phyloP scores from a whole-genome alignment of 2,329 filamentous ascomycete species.

The Aschersonia sp. region DNA sequence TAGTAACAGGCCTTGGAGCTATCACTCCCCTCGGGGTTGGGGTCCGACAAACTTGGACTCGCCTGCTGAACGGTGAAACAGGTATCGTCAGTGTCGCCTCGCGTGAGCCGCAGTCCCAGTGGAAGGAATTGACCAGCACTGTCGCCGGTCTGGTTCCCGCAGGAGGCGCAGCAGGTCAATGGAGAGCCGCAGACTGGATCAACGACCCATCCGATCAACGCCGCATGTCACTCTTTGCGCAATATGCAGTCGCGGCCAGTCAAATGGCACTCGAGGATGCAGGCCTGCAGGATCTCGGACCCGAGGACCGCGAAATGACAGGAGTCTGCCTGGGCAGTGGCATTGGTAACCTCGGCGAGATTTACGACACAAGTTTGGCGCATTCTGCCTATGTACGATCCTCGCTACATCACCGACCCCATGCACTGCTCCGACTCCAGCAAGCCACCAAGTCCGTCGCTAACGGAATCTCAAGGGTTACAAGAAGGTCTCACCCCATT shows the following conservation, averaged over 20 bases:
- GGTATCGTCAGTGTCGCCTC: slow-evolving; percentile 63
- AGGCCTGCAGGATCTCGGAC: slow-evolving; percentile 49
- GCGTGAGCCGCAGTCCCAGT: slow-evolving; percentile 39
- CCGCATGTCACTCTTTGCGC: slow-evolving; percentile 80
- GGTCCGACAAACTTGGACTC: slow-evolving; percentile 62
- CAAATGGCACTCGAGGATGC: slow-evolving; percentile 79
- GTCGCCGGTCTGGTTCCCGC: slow-evolving; percentile 70
- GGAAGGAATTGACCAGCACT: slow-evolving; percentile 64
- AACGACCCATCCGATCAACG: slow-evolving; percentile 48
- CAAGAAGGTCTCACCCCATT: slow-evolving; percentile 81
- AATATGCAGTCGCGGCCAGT: slow-evolving; percentile 78
- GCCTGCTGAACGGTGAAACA: slow-evolving; percentile 64
- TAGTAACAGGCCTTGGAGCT: slow-evolving; percentile 71
- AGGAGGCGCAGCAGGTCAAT: slow-evolving; percentile 24
- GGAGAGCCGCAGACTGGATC: slow-evolving; percentile 40
- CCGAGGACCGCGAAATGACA: slow-evolving; percentile 56
- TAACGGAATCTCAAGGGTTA: slow-evolving; percentile 50
- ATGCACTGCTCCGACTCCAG: too few species aligned
- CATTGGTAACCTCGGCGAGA: slow-evolving; percentile 85
- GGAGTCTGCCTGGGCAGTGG: slow-evolving; percentile 91
- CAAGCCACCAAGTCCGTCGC: too few species aligned
- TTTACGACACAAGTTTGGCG: slow-evolving; percentile 68
- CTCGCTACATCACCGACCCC: neutral
- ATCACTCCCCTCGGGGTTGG: slow-evolving; percentile 76
- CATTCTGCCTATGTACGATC: slow-evolving; percentile 55